phyloP scores from a whole-genome alignment of 2,329 filamentous ascomycete genomes.

The Xylariaceae sp. region DNA sequence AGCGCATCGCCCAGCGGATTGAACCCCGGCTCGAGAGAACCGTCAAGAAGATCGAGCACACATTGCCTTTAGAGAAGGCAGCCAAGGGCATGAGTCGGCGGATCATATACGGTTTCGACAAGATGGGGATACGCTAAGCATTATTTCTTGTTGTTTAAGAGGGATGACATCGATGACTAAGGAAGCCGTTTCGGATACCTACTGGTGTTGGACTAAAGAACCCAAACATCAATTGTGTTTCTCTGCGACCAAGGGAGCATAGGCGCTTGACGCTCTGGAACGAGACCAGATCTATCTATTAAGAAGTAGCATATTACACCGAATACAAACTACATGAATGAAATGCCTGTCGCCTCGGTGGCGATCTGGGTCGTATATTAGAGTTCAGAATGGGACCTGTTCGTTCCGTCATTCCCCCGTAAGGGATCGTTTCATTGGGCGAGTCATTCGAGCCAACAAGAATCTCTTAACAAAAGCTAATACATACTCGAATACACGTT shows the following conservation, averaged over 20 bases:
- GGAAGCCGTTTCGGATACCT: constrained; percentile 4
- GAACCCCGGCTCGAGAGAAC: constrained; percentile 51
- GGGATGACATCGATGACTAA: constrained; percentile 1
- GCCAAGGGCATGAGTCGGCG: constrained; percentile 51
- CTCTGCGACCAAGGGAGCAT: constrained; percentile 1
- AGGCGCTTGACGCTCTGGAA: constrained; percentile 17
- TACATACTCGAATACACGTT: no score
- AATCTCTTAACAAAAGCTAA: no score
- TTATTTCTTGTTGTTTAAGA: background rate
- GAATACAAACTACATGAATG: background rate
- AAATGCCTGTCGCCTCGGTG: background rate
- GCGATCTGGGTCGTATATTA: background rate
- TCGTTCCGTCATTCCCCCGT: no score
- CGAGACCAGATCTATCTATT: constrained; percentile 15
- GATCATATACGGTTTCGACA: constrained; percentile 51
- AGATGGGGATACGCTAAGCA: constrained; percentile 31
- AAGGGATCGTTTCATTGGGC: no score
- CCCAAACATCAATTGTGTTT: background rate
- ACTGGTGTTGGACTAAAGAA: constrained; percentile 4
- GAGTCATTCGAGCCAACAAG: no score
- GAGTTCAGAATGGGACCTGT: no score
- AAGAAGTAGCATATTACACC: constrained; percentile 10
- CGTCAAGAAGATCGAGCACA: constrained; percentile 49
- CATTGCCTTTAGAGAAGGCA: constrained; percentile 53
- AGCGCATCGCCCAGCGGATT: constrained; percentile 51